Evolutionary conservation across 441 rosid species (phyloP), one percentile per base, ranked within the genome.

Genomic region (Corymbia citriodora): DNA sequence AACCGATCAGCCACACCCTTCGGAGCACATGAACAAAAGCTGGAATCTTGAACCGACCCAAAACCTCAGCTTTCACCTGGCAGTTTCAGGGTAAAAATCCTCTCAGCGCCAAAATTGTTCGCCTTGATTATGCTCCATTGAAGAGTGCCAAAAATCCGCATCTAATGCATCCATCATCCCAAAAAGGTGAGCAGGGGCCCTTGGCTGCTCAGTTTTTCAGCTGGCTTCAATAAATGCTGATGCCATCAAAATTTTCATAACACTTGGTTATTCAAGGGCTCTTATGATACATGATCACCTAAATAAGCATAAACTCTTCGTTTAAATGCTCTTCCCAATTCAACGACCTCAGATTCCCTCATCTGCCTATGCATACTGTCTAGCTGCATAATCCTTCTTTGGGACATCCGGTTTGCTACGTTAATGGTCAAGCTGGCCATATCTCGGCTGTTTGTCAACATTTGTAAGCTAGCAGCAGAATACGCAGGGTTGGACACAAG

Each of bases 351-450:
- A 15, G 93, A 91, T 55, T 94, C 97, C 87, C 98, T 93, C 89
- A 93, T 94, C 87, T 93, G 95, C 92, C 90, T 63, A 61, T 88
- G 90, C 88, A 88, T 88, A 89, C 36, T 91, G 88, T 95, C 95
- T 1, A 91, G 74, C 65, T 88, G 92, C 88, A 91, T 90, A 52
- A 45, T 70, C 65, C 90, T 95, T 90, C 94, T 93, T 59, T 93
- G 93, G 10, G 97, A 96, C 93, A 97, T 93, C 91, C 97, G 94
- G 93, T 93, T 94, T 10, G 97, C 97, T n/a, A 96, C 93, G 86
- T 96, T 97, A 72, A 97, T 87, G 36, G 97, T 96, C 94, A 97
- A 91, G 92, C 96, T 93, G 53, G 95, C 98, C 95, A 95, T 95
- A 92, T 96, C 97, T 92, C 99, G 93, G 93, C 94, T 95, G 86